phyloP scores from a whole-genome alignment of 768 basidiomycete genomes.

The Mycena amicta region DNA sequence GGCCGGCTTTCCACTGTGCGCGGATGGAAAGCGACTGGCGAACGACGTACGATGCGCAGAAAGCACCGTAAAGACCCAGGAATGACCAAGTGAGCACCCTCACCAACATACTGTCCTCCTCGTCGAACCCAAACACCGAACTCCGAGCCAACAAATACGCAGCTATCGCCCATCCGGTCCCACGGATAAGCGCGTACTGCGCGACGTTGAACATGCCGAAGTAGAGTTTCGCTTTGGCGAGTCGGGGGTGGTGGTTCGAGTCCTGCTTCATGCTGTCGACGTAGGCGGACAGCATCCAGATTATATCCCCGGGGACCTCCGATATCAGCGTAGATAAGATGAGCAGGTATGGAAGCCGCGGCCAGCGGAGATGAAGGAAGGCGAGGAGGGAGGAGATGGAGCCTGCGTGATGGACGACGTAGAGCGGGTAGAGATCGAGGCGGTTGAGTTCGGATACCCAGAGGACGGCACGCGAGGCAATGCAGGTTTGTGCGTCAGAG shows the following conservation, averaged over 20 bases:
- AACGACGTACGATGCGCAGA: slow-evolving; percentile 17
- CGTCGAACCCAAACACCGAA: slow-evolving; percentile 2
- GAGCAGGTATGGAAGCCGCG: slow-evolving; percentile 13
- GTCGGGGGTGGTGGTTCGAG: no score
- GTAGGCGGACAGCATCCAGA: slow-evolving; percentile 23
- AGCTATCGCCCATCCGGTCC: slow-evolving; percentile 5
- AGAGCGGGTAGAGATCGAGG: slow-evolving; percentile 23
- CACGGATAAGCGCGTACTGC: slow-evolving; percentile 21
- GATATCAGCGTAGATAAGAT: slow-evolving; percentile 21
- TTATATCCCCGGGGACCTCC: slow-evolving; percentile 21
- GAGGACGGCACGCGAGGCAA: slow-evolving; percentile 23
- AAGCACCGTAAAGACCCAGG: slow-evolving; percentile 14
- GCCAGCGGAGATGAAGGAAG: slow-evolving; percentile 20
- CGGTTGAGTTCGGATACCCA: slow-evolving; percentile 26
- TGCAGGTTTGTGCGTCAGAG: slow-evolving; percentile 16
- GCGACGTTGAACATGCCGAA: slow-evolving; percentile 18
- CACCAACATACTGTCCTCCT: slow-evolving; percentile 6
- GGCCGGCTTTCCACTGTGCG: no score
- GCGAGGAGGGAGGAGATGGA: slow-evolving; percentile 22
- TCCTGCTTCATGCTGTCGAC: slow-evolving; percentile 9
- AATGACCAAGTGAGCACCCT: slow-evolving; percentile 8
- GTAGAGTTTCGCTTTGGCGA: slow-evolving; percentile 8
- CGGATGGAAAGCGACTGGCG: no score
- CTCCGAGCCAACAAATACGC: slow-evolving; percentile 13
- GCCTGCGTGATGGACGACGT: slow-evolving; percentile 23